Conservation (phyloP, 768 basidiomycete species). For the Rhodosporidiobolus sp. region DNA sequence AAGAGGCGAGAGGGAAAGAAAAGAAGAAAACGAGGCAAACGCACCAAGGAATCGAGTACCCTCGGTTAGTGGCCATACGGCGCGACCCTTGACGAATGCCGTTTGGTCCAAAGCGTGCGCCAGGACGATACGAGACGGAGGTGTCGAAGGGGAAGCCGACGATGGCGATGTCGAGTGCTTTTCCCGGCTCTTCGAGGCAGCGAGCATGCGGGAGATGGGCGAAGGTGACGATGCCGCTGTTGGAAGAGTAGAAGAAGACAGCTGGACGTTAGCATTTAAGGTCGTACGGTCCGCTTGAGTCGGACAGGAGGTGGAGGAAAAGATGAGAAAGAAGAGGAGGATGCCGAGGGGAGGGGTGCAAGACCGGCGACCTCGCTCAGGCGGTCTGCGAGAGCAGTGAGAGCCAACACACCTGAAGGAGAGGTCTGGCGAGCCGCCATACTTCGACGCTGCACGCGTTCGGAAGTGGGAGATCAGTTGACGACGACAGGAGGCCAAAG, state of each 20-base stretch:
- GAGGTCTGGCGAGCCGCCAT: constrained; percentile 70
- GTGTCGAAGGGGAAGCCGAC: constrained; percentile 58
- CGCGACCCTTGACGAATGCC: constrained; percentile 78
- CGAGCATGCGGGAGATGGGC: constrained; percentile 69
- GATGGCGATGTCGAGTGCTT: constrained; percentile 68
- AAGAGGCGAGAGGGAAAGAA: not conserved
- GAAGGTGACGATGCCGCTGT: constrained; percentile 77
- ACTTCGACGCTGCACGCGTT: constrained; percentile 52
- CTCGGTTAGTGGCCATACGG: constrained; percentile 45
- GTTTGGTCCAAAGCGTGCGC: constrained; percentile 82
- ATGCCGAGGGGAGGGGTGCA: too few relatives aligned
- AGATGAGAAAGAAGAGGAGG: too few relatives aligned
- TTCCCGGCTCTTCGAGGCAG: constrained; percentile 32
- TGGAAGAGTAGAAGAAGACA: too few relatives aligned
- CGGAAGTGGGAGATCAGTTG: not conserved
- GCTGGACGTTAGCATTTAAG: too few relatives aligned
- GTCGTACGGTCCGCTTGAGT: too few relatives aligned
- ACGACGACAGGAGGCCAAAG: not conserved
- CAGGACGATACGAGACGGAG: constrained; percentile 69
- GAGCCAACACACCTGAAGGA: too few relatives aligned
- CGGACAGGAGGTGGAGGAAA: too few relatives aligned
- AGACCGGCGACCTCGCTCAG: too few relatives aligned
- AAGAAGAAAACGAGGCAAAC: constrained; percentile 33
- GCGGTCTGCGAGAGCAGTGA: too few relatives aligned
- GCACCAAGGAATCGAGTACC: constrained; percentile 43